phyloP scores from a whole-genome alignment of 345 rosid species.

The Salix caprea region DNA sequence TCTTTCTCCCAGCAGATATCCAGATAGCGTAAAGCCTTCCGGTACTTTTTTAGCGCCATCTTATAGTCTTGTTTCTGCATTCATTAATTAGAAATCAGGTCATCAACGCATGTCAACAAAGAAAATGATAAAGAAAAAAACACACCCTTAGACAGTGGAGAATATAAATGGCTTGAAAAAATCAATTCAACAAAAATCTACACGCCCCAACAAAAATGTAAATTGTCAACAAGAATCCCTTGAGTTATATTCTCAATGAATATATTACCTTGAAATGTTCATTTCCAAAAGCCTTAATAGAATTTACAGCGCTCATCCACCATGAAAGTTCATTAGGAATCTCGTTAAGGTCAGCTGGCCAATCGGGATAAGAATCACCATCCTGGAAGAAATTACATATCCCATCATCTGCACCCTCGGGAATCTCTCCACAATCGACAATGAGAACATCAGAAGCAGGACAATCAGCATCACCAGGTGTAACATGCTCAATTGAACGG shows the following conservation, averaged over 20 bases:
- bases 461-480: slow-evolving; percentile 42
- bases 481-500: slow-evolving; percentile 73
- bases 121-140: not conserved
- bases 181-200: not conserved
- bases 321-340: slow-evolving; percentile 62
- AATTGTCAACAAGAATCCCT: not conserved
- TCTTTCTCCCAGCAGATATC: slow-evolving; percentile 98
- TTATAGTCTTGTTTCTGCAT: slow-evolving; percentile 77
- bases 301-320: slow-evolving; percentile 89
- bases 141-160: not conserved
- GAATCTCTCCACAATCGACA: slow-evolving; percentile 76
- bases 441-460: slow-evolving; percentile 60
- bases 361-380: slow-evolving; percentile 85
- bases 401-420: slow-evolving; percentile 76
- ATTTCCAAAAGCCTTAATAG: slow-evolving; percentile 69
- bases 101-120: not conserved
- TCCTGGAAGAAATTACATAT: slow-evolving; percentile 74
- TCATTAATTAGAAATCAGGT: not conserved
- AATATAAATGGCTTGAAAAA: not conserved
- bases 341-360: slow-evolving; percentile 80
- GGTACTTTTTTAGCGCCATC: slow-evolving; percentile 92
- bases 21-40: slow-evolving; percentile 78
- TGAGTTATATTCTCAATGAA: not conserved
- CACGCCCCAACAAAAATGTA: not conserved
- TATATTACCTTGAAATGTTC: slow-evolving; percentile 62